Percentiles rank a stretch among this genome's conserved stretches.
These are phyloP conservation scores for Fallopia convolvulus DNA, from an alignment of 148 eudicot species.

Conservation along the genomic window DNA sequence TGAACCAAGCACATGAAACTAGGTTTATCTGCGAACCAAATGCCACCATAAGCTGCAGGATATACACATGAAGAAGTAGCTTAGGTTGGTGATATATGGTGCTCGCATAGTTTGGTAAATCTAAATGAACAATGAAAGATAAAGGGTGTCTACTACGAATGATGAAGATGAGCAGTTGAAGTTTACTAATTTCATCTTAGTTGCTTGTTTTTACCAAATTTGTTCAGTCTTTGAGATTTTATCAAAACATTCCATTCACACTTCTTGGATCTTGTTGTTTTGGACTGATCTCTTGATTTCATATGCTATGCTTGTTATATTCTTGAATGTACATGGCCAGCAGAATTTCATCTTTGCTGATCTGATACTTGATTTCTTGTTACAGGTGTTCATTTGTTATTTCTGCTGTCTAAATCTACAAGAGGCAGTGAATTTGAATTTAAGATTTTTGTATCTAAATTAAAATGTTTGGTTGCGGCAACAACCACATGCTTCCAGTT, in stretches of 20 bases:
- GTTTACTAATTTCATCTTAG: neutral
- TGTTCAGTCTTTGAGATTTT: too few species aligned
- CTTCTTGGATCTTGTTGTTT: neutral
- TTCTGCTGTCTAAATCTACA: neutral
- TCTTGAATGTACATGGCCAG: neutral
- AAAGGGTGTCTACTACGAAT: too few species aligned
- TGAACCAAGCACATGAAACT: too few species aligned
- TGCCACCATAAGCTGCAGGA: too few species aligned
- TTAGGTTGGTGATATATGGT: too few species aligned
- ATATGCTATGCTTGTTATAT: neutral
- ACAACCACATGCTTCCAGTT: constrained; percentile 42
- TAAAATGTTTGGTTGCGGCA: constrained; percentile 59
- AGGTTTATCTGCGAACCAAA: too few species aligned
- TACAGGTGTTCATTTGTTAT: neutral
- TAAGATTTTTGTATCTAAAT: neutral
- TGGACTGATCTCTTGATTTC: neutral
- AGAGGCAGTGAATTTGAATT: neutral
- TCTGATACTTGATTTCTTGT: neutral
- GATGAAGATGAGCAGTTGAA: too few species aligned
- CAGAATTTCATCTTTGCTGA: neutral
- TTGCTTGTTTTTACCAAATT: neutral
- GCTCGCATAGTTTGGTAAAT: too few species aligned
- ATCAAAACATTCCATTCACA: too few species aligned
- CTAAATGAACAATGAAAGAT: too few species aligned
- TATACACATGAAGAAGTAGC: too few species aligned